Conservation (phyloP, 1,139 yeast species). For the Kodamaea fungicola region DNA sequence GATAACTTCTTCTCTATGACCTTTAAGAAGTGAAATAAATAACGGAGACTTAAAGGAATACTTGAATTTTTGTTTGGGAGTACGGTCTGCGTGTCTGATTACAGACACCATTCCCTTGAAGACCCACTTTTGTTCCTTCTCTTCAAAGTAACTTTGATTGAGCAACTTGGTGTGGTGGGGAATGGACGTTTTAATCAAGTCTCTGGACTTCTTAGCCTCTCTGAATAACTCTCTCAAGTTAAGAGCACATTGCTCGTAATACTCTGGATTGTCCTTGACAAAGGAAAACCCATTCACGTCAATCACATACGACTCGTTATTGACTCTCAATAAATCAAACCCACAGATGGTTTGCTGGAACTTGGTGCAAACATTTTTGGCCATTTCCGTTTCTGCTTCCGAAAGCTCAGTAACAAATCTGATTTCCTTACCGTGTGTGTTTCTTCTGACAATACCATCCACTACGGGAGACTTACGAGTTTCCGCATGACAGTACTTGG, state of each 20-base stretch:
- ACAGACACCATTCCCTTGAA: slow-evolving; percentile 91
- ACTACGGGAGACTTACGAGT: slow-evolving; percentile 98
- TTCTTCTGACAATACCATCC: slow-evolving; percentile 95
- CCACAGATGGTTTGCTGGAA: slow-evolving; percentile 98
- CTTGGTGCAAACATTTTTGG: slow-evolving; percentile 65
- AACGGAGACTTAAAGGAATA: slow-evolving; percentile 88
- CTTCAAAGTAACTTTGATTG: slow-evolving; percentile 52
- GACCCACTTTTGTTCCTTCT: slow-evolving; percentile 93
- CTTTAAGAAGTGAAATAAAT: slow-evolving; percentile 83
- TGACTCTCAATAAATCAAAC: slow-evolving; percentile 85
- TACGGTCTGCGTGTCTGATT: slow-evolving; percentile 95
- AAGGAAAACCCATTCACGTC: slow-evolving; percentile 98
- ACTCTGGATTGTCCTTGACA: slow-evolving; percentile 86
- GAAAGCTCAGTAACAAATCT: slow-evolving; percentile 81
- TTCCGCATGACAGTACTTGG: slow-evolving; percentile 90
- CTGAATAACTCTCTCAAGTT: slow-evolving; percentile 74
- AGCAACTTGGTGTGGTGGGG: slow-evolving; percentile 37
- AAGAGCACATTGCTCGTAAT: slow-evolving; percentile 80
- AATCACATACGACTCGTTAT: slow-evolving; percentile 86
- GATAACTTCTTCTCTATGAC: slow-evolving; percentile 93
- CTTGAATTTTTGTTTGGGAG: slow-evolving; percentile 98
- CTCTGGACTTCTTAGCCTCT: slow-evolving; percentile 49
- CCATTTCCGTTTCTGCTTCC: slow-evolving; percentile 74
- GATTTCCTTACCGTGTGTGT: slow-evolving; percentile 96
- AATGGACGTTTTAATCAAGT: slow-evolving; percentile 36